Percentiles rank a stretch among this genome's conserved stretches.
These are phyloP conservation scores for Colletotrichum lini DNA, from an alignment of 2,329 filamentous ascomycete species.

Conservation along the genomic window DNA sequence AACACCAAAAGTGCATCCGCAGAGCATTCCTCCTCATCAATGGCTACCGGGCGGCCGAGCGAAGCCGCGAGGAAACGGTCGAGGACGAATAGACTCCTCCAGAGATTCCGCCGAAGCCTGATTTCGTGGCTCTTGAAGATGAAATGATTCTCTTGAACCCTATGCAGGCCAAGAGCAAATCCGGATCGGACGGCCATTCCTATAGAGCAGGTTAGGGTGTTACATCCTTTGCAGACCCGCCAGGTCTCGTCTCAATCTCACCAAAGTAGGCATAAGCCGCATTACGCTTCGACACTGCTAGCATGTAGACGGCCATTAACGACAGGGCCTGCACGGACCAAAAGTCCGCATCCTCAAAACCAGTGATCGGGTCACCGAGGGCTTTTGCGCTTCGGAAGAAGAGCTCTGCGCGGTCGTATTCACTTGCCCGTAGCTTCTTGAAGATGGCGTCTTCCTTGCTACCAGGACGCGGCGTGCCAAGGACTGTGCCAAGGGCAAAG, in stretches of 20 bases:
- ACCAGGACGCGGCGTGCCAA: constrained; percentile 67
- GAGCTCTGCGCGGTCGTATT: constrained; percentile 69
- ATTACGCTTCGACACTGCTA: constrained; percentile 73
- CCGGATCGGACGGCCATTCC: constrained; percentile 76
- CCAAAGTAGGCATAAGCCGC: constrained; percentile 74
- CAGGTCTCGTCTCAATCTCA: constrained; percentile 47
- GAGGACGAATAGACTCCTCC: constrained; percentile 75
- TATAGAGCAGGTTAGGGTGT: constrained; percentile 48
- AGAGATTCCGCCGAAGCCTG: constrained; percentile 68
- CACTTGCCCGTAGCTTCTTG: constrained; percentile 62
- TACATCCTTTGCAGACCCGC: not conserved
- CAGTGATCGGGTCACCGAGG: constrained; percentile 60
- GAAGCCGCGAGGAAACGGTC: constrained; percentile 75
- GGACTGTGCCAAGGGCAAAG: constrained; percentile 73
- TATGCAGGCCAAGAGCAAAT: constrained; percentile 73
- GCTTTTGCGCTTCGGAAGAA: constrained; percentile 74
- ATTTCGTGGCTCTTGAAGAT: constrained; percentile 65
- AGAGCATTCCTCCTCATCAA: constrained; percentile 74
- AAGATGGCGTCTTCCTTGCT: constrained; percentile 66
- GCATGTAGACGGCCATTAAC: constrained; percentile 75
- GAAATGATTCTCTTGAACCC: constrained; percentile 68
- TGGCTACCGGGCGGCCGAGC: constrained; percentile 73
- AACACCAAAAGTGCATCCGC: constrained; percentile 57
- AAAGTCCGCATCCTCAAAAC: constrained; percentile 74
- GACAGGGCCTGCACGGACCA: constrained; percentile 76